phyloP scores from a whole-genome alignment of 1,139 yeast species.

The Saccharomyces pastorianus region DNA sequence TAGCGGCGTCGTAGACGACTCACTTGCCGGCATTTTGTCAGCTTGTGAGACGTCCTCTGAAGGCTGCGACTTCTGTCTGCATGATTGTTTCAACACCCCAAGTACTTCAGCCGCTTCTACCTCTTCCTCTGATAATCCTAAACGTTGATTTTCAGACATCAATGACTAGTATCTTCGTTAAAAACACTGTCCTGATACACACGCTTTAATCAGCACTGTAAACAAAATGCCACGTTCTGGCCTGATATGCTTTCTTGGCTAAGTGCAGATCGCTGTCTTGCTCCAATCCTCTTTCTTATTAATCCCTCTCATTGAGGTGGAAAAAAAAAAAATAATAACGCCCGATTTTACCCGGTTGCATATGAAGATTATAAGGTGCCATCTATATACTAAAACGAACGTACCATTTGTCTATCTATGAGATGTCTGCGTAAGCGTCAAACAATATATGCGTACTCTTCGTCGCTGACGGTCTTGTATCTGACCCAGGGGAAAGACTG shows the following conservation, averaged over 20 bases:
- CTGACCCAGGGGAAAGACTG: slow-evolving; percentile 81
- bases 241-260: neutral
- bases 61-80: slow-evolving; percentile 3
- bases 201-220: neutral
- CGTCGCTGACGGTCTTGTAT: slow-evolving; percentile 52
- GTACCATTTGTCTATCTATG: neutral
- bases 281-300: neutral
- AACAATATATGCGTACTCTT: slow-evolving; percentile 31
- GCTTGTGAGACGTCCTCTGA: neutral
- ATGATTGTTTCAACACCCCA: slow-evolving; percentile 24
- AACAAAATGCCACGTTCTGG: neutral
- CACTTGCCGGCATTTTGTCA: neutral
- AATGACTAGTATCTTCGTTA: neutral
- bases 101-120: slow-evolving; percentile 27
- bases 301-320: neutral
- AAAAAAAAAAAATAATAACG: neutral
- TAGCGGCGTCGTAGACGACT: slow-evolving; percentile 6
- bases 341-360: slow-evolving; percentile 4
- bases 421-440: slow-evolving; percentile 3
- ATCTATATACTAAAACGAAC: neutral
- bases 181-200: neutral
- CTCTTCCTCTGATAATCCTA: slow-evolving; percentile 20
- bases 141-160: neutral
- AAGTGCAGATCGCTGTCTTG: neutral
- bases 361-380: slow-evolving; percentile 13